phyloP scores from a whole-genome alignment of 129 eudicot species.

The Calendula officinalis region DNA sequence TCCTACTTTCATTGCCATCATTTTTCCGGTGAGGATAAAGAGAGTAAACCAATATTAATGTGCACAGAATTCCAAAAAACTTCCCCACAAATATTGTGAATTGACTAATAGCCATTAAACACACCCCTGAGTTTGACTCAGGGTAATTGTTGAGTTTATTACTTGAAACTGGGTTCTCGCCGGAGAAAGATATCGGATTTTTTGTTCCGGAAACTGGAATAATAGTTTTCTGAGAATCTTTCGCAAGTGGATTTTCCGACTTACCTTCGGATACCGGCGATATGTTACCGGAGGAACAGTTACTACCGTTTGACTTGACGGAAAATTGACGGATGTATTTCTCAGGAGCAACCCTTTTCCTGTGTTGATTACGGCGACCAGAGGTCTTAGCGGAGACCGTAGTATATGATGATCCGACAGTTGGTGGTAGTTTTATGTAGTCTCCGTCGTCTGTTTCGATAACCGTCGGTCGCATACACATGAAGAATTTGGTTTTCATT shows the following conservation, averaged over 20 bases:
- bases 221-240: neutral
- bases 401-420: conserved; percentile 17
- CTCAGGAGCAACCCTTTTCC: conserved; percentile 27
- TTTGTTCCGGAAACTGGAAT: conserved; percentile 12
- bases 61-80: conserved; percentile 34
- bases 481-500: conserved; percentile 40
- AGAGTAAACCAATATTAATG: conserved; percentile 31
- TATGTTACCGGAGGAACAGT: conserved; percentile 9
- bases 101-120: conserved; percentile 28
- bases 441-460: conserved; percentile 20
- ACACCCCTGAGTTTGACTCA: conserved; percentile 24
- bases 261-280: conserved; percentile 1
- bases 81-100: conserved; percentile 42
- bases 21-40: conserved; percentile 28
- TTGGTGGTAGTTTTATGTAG: conserved; percentile 24
- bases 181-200: neutral
- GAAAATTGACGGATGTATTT: conserved; percentile 25
- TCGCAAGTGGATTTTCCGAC: conserved; percentile 10
- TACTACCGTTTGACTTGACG: conserved; percentile 9
- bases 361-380: conserved; percentile 11
- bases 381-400: conserved; percentile 19
- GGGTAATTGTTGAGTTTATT: conserved; percentile 11
- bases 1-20: neutral
- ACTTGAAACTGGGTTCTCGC: conserved; percentile 1
- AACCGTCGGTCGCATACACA: conserved; percentile 42